Evolutionary conservation across 768 basidiomycete species (phyloP).

Genomic region (Mycena kentingensis): DNA sequence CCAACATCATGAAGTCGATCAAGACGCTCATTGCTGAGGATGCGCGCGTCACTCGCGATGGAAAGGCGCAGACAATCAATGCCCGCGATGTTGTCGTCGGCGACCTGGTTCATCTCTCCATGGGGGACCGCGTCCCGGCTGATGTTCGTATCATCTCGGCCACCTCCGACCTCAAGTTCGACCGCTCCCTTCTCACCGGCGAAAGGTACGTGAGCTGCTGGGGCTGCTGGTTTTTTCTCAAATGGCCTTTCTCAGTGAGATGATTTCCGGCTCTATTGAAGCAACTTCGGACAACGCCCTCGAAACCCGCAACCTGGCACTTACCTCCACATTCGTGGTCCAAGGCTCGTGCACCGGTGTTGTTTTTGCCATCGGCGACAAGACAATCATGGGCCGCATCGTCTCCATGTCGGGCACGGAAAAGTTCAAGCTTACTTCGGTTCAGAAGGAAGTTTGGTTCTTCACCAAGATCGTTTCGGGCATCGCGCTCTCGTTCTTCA

Average conservation of each 20-base stretch:
- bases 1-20: slow-evolving; percentile 55
- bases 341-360: slow-evolving; percentile 45
- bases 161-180: slow-evolving; percentile 54
- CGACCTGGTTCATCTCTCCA: slow-evolving; percentile 52
- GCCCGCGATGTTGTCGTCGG: slow-evolving; percentile 62
- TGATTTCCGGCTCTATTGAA: slow-evolving; percentile 48
- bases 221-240: not conserved
- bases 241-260: slow-evolving; percentile 33
- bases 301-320: slow-evolving; percentile 49
- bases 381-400: slow-evolving; percentile 53
- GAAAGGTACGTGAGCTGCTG: slow-evolving; percentile 36
- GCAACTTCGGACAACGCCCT: slow-evolving; percentile 52
- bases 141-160: slow-evolving; percentile 57
- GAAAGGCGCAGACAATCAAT: slow-evolving; percentile 45
- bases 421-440: slow-evolving; percentile 48
- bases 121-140: slow-evolving; percentile 61
- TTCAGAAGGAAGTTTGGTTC: slow-evolving; percentile 51
- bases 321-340: slow-evolving; percentile 46
- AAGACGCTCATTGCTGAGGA: slow-evolving; percentile 61
- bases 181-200: slow-evolving; percentile 56
- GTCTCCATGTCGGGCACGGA: slow-evolving; percentile 53
- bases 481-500: slow-evolving; percentile 42
- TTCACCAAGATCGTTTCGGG: slow-evolving; percentile 55
- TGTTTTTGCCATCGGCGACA: slow-evolving; percentile 46
- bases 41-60: slow-evolving; percentile 56